These are phyloP conservation scores for Fusarium sororula DNA, from an alignment of 2,329 filamentous ascomycete genomes.

Conservation along the genomic window DNA sequence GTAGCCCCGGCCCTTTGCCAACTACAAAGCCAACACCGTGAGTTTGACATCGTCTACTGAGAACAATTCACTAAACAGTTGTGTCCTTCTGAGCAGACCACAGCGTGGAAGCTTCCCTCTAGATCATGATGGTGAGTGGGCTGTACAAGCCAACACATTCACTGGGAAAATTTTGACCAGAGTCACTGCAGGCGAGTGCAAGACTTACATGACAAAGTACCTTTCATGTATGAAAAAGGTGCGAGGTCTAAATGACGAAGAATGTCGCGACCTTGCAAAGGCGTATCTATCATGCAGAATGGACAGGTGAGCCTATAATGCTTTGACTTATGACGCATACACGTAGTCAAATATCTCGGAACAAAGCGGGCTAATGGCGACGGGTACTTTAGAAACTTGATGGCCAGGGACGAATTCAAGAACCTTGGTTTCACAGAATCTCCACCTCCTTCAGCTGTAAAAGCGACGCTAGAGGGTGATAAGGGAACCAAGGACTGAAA, in stretches of 20 bases:
- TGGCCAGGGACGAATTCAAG: constrained; percentile 94
- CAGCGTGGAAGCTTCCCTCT: constrained; percentile 93
- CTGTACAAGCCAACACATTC: neutral
- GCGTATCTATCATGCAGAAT: constrained; percentile 90
- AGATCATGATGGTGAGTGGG: constrained; percentile 76
- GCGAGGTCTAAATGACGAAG: constrained; percentile 84
- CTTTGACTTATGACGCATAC: constrained; percentile 19
- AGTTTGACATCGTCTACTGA: constrained; percentile 45
- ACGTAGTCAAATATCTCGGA: constrained; percentile 12
- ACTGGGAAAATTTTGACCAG: constrained; percentile 10
- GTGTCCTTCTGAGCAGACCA: constrained; percentile 62
- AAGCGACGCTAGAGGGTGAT: constrained; percentile 46
- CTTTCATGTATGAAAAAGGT: constrained; percentile 86
- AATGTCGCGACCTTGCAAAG: constrained; percentile 88
- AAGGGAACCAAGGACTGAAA: constrained; percentile 50
- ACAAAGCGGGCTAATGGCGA: constrained; percentile 28
- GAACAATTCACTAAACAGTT: constrained; percentile 17
- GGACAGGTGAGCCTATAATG: constrained; percentile 74
- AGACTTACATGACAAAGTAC: constrained; percentile 85
- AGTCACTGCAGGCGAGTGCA: constrained; percentile 81
- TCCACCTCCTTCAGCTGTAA: constrained; percentile 30
- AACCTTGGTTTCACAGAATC: constrained; percentile 79
- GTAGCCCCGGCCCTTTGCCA: constrained; percentile 73
- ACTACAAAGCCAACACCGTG: constrained; percentile 75
- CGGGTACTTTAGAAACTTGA: constrained; percentile 74